phyloP scores from a whole-genome alignment of 805 yeast genomes.

The Hanseniaspora thailandica region DNA sequence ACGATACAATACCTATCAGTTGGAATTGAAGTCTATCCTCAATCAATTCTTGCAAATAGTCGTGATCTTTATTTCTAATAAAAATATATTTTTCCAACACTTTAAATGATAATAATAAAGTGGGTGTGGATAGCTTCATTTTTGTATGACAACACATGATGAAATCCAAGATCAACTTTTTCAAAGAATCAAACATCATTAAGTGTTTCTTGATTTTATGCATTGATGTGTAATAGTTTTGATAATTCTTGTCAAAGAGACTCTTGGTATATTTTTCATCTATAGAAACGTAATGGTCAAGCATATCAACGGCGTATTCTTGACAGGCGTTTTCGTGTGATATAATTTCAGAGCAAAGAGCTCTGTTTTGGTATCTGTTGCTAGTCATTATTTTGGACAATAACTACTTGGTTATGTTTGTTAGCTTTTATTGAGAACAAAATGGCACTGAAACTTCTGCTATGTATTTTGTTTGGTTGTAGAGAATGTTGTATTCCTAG shows the following conservation, averaged over 20 bases:
- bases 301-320: constrained; percentile 12
- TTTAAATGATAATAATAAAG: constrained; percentile 53
- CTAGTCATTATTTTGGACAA: too few relatives aligned
- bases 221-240: not conserved
- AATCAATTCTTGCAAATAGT: not conserved
- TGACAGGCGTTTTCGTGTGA: constrained; percentile 14
- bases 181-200: constrained; percentile 35
- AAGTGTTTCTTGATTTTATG: not conserved
- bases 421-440: too few relatives aligned
- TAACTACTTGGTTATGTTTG: too few relatives aligned
- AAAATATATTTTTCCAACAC: constrained; percentile 71
- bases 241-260: not conserved
- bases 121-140: constrained; percentile 50
- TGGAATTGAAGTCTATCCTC: constrained; percentile 32
- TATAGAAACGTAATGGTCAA: not conserved
- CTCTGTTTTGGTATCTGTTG: constrained; percentile 2
- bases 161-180: constrained; percentile 72
- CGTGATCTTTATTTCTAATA: not conserved
- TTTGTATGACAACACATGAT: constrained; percentile 60
- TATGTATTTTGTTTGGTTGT: not conserved
- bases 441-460: not conserved
- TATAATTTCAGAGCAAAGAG: constrained; percentile 8
- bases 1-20: constrained; percentile 69
- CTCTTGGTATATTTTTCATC: constrained; percentile 1
- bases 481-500: not conserved